phyloP scores from a whole-genome alignment of 192 early-diverging fungal species.

The Kickxella alabastrina region DNA sequence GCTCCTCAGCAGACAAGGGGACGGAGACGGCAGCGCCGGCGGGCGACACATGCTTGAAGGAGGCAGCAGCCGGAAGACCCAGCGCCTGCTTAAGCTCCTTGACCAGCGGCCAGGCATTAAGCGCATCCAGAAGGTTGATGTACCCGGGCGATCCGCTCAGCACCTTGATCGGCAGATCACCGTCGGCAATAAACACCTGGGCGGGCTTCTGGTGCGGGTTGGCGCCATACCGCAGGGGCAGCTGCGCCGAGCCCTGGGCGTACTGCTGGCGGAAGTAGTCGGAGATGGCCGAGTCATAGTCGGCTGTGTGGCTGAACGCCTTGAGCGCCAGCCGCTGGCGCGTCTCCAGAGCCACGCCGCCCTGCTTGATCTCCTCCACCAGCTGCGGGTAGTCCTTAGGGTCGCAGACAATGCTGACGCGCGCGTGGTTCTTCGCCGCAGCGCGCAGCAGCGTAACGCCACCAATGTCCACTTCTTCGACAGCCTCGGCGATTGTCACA shows the following conservation, averaged over 20 bases:
- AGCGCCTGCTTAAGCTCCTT: slow-evolving; percentile 89
- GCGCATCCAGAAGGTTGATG: slow-evolving; percentile 96
- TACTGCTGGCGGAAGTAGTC: slow-evolving; percentile 96
- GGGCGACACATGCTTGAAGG: slow-evolving; percentile 99
- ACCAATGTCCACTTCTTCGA: slow-evolving; percentile 99
- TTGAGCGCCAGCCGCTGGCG: slow-evolving; percentile 84
- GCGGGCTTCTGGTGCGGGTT: slow-evolving; percentile 99
- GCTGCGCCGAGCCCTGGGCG: slow-evolving; percentile 65
- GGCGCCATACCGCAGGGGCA: slow-evolving; percentile 91
- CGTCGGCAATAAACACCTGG: slow-evolving; percentile 80
- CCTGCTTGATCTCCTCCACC: slow-evolving; percentile 67
- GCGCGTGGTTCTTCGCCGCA: slow-evolving; percentile 98
- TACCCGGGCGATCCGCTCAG: slow-evolving; percentile 94
- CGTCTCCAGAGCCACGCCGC: slow-evolving; percentile 64
- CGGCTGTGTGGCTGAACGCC: slow-evolving; percentile 94
- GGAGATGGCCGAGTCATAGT: slow-evolving; percentile 92
- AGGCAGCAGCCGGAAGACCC: slow-evolving; percentile 90
- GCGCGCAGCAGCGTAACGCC: slow-evolving; percentile 97
- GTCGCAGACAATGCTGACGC: slow-evolving; percentile 89
- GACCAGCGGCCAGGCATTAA: slow-evolving; percentile 96
- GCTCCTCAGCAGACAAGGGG: slow-evolving; percentile 74
- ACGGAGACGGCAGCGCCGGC: slow-evolving; percentile 94
- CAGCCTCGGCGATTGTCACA: slow-evolving; percentile 90
- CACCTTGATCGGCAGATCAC: slow-evolving; percentile 82
- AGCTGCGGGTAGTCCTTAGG: slow-evolving; percentile 85